phyloP scores from a whole-genome alignment of 345 rosid species.

The Sisymbrium irio region DNA sequence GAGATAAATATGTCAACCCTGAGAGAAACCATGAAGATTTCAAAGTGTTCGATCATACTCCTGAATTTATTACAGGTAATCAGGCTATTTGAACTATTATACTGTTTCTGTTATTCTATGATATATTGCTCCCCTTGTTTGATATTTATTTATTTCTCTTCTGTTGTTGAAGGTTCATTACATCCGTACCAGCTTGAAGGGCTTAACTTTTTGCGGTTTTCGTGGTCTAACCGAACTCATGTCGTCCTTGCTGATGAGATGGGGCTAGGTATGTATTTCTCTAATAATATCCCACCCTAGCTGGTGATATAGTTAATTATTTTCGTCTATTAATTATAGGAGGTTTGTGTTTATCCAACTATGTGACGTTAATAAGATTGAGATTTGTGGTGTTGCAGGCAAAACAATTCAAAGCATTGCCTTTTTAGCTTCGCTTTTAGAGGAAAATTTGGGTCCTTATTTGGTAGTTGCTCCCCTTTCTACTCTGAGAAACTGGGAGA shows the following conservation, averaged over 20 bases:
- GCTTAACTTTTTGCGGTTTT: constrained; percentile 71
- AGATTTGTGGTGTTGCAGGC: constrained; percentile 47
- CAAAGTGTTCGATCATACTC: constrained; percentile 57
- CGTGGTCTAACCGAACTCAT: constrained; percentile 83
- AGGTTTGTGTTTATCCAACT: not conserved
- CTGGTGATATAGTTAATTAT: not conserved
- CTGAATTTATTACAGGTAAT: constrained; percentile 82
- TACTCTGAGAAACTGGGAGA: constrained; percentile 91
- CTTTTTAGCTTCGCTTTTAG: constrained; percentile 76
- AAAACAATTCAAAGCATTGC: constrained; percentile 96
- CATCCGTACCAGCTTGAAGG: constrained; percentile 93
- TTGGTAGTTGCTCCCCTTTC: constrained; percentile 93
- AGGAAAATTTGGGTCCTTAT: constrained; percentile 52
- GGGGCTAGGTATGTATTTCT: constrained; percentile 84
- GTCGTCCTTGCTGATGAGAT: constrained; percentile 95
- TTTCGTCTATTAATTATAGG: not conserved
- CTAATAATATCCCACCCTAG: not conserved
- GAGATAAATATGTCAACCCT: constrained; percentile 44
- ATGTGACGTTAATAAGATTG: not conserved
- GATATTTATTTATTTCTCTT: constrained; percentile 13
- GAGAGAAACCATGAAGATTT: constrained; percentile 56
- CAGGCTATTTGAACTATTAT: not conserved
- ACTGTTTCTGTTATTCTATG: constrained; percentile 11
- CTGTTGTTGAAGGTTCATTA: constrained; percentile 56
- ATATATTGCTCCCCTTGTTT: constrained; percentile 6